phyloP scores from a whole-genome alignment of 805 yeast species.

The Candida dajiaensis region DNA sequence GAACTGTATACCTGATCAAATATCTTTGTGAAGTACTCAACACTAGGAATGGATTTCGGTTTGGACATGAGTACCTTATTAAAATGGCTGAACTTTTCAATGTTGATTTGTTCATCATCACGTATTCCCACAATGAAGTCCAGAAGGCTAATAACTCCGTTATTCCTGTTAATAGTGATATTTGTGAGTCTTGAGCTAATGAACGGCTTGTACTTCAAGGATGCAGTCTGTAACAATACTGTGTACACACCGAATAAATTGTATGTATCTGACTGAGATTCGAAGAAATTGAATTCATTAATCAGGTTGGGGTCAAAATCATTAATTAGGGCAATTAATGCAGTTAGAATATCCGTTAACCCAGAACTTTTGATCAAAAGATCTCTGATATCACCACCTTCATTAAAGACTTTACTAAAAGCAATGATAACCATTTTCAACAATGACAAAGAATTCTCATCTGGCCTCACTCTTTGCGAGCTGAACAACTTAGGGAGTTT shows the following conservation, averaged over 20 bases:
- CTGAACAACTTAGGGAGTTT: constrained; percentile 5
- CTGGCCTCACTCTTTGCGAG: constrained; percentile 11
- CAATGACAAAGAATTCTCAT: neutral
- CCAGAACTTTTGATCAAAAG: constrained; percentile 62
- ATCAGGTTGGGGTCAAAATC: constrained; percentile 22
- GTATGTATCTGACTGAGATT: constrained; percentile 53
- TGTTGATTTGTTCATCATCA: constrained; percentile 61
- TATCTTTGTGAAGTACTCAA: constrained; percentile 49
- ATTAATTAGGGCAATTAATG: constrained; percentile 38
- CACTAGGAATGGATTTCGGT: constrained; percentile 45
- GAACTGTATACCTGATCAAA: constrained; percentile 60
- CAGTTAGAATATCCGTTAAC: constrained; percentile 50
- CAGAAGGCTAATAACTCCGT: constrained; percentile 69
- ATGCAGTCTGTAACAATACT: constrained; percentile 43
- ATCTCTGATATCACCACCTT: constrained; percentile 30
- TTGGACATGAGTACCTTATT: constrained; percentile 58
- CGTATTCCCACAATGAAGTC: constrained; percentile 76
- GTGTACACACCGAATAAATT: constrained; percentile 59
- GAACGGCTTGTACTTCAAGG: constrained; percentile 38
- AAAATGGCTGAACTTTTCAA: constrained; percentile 62
- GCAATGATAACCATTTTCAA: constrained; percentile 9
- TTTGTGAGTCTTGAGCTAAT: constrained; percentile 45
- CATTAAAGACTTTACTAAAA: constrained; percentile 21
- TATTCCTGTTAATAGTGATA: constrained; percentile 51
- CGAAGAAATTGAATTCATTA: constrained; percentile 26